Percentiles rank a stretch among this genome's conserved stretches.
Evolutionary conservation across 139 green algal species (phyloP).

Genomic region (Zygnema circumcarinatum): DNA sequence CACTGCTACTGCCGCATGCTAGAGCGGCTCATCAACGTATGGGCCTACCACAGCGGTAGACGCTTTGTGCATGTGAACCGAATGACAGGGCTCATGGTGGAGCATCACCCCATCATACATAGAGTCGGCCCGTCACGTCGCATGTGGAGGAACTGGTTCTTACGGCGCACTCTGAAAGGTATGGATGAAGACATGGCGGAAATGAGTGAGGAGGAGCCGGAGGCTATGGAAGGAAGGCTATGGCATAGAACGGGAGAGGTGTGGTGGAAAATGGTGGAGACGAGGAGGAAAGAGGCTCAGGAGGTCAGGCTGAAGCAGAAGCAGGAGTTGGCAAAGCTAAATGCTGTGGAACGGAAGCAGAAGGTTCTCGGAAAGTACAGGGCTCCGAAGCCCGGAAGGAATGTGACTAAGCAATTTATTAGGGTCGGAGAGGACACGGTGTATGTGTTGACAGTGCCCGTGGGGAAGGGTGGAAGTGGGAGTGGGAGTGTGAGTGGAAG

Average conservation of each 20-base stretch:
- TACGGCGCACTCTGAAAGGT: constrained; percentile 12
- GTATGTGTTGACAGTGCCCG: too few species aligned
- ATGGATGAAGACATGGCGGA: constrained; percentile 49
- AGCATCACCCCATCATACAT: constrained; percentile 29
- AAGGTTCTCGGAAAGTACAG: constrained; percentile 4
- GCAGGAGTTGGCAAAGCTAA: not conserved
- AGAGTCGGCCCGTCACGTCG: not conserved
- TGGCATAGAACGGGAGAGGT: constrained; percentile 44
- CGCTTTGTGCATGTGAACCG: constrained; percentile 31
- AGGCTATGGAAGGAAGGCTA: constrained; percentile 4
- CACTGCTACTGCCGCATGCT: constrained; percentile 59
- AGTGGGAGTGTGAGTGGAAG: too few species aligned
- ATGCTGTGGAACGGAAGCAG: not conserved
- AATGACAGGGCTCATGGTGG: constrained; percentile 26
- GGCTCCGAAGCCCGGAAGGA: not conserved
- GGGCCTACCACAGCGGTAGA: constrained; percentile 52
- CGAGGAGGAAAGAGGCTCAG: not conserved
- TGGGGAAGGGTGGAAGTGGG: too few species aligned
- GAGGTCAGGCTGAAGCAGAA: constrained; percentile 6
- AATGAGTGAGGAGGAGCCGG: constrained; percentile 16
- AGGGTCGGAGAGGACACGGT: too few species aligned
- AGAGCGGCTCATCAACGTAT: constrained; percentile 51
- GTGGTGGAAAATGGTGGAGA: constrained; percentile 7
- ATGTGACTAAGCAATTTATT: not conserved
- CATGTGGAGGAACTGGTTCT: constrained; percentile 40